Evolutionary conservation across 2,329 filamentous ascomycete genomes (phyloP).

Genomic region (Microsporum canis): DNA sequence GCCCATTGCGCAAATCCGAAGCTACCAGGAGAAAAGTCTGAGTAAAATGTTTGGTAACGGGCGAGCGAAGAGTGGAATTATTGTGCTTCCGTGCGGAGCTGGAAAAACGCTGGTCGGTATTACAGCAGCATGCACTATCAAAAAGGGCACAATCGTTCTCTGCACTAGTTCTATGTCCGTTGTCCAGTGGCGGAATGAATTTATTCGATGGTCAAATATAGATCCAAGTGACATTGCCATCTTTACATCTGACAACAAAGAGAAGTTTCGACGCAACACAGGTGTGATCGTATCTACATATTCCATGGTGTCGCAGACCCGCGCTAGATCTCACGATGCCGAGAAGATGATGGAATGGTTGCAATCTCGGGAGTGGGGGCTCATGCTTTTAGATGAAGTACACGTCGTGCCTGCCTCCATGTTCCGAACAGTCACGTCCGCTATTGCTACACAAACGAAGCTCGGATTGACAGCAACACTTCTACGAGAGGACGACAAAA

Average conservation of each 20-base stretch:
- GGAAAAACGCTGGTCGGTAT: constrained; percentile 98
- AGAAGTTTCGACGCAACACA: constrained; percentile 71
- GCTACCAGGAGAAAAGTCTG: constrained; percentile 92
- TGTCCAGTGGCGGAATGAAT: constrained; percentile 92
- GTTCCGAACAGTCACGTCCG: constrained; percentile 85
- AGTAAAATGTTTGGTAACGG: constrained; percentile 99
- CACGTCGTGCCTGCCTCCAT: constrained; percentile 96
- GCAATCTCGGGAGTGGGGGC: constrained; percentile 78
- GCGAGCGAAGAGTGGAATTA: constrained; percentile 91
- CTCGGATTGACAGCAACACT: constrained; percentile 88
- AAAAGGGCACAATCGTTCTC: constrained; percentile 88
- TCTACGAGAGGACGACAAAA: constrained; percentile 95
- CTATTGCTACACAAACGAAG: constrained; percentile 91
- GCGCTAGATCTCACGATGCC: constrained; percentile 79
- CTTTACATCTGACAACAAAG: constrained; percentile 90
- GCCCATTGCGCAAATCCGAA: constrained; percentile 78
- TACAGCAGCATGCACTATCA: constrained; percentile 93
- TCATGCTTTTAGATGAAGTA: constrained; percentile 95
- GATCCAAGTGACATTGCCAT: constrained; percentile 85
- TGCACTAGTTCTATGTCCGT: constrained; percentile 98
- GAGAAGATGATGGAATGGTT: constrained; percentile 98
- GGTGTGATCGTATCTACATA: constrained; percentile 97
- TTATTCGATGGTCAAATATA: constrained; percentile 98
- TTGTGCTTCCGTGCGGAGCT: constrained; percentile 89
- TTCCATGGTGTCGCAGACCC: constrained; percentile 92